phyloP scores from a whole-genome alignment of 345 rosid genomes.

The Syzygium oleosum region DNA sequence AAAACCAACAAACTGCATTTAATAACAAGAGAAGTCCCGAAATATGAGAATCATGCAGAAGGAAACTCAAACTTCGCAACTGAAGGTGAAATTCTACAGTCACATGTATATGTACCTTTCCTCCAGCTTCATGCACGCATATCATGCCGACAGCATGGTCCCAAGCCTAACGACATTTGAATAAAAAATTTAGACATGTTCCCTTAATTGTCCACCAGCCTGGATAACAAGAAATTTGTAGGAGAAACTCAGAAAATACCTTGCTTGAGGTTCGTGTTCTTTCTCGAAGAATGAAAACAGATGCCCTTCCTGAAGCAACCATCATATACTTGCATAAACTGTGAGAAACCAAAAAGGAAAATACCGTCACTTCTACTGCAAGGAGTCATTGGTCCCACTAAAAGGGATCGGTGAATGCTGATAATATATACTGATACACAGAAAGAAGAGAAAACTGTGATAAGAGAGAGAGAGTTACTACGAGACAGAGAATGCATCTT shows the following conservation, averaged over 20 bases:
- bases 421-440: background rate
- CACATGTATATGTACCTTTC: conserved; percentile 42
- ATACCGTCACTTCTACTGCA: background rate
- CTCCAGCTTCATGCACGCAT: conserved; percentile 89
- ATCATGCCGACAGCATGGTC: conserved; percentile 93
- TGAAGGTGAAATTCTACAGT: background rate
- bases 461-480: background rate
- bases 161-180: conserved; percentile 51
- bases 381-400: background rate
- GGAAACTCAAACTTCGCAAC: background rate
- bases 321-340: conserved; percentile 74
- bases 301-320: conserved; percentile 72
- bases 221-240: background rate
- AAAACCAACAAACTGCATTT: background rate
- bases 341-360: conserved; percentile 8
- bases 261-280: conserved; percentile 27
- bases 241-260: conserved; percentile 19
- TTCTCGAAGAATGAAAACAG: conserved; percentile 36
- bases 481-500: background rate
- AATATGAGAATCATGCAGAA: background rate
- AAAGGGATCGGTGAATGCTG: background rate
- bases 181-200: background rate
- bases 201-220: background rate
- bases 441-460: background rate
- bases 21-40: background rate